Base-by-base conservation (phyloP, 2,329 filamentous ascomycete species). In the Tolypocladium sp. region DNA sequence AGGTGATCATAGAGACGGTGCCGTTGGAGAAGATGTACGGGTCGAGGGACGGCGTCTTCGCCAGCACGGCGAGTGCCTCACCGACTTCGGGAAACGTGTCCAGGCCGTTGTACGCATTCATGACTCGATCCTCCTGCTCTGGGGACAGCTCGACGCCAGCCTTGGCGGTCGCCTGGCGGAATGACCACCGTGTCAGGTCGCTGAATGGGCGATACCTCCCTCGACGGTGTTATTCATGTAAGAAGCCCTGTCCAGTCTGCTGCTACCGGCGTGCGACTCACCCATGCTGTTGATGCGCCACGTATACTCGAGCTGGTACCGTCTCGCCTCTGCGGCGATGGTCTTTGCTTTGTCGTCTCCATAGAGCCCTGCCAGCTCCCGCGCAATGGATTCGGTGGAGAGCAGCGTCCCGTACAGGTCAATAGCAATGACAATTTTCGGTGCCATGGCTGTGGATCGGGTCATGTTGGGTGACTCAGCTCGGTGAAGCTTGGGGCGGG, bases 231-330 rank as follows among this genome's bases (percentile, higher is more conserved):
- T 35, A 52, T 17, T 10, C 25, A 10, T 51, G 25, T 7, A 20
- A 17, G 15, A 51, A 6, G 12, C 17, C 27, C 15, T 8, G 15
- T 12, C 15, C 3, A 25, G 8, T 27, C 22, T 9, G 10, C 41
- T 38, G 22, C 38, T 8, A 1, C 27, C n/a, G 25, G 17, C 41
- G 17, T 17, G 8, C 25, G 51, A 71, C 75, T 62, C 74, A 88
- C 89, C 80, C 88, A 92, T 92, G 77, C 84, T 87, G 67, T 86
- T 91, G 63, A 88, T 73, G 57, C 89, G 78, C 87, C 87, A 92
- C 44, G 88, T 90, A 66, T 91, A 92, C 71, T 91, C 89, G 10
- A 92, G 76, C 70, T 92, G 89, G 67, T 87, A 87, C 37, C 81
- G 79, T 59, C 89, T 78, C 82, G 88, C 91, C 66, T 82, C 71